Evolutionary conservation across 2,329 filamentous ascomycete genomes (phyloP).

Genomic region (Penicillium sp.): DNA sequence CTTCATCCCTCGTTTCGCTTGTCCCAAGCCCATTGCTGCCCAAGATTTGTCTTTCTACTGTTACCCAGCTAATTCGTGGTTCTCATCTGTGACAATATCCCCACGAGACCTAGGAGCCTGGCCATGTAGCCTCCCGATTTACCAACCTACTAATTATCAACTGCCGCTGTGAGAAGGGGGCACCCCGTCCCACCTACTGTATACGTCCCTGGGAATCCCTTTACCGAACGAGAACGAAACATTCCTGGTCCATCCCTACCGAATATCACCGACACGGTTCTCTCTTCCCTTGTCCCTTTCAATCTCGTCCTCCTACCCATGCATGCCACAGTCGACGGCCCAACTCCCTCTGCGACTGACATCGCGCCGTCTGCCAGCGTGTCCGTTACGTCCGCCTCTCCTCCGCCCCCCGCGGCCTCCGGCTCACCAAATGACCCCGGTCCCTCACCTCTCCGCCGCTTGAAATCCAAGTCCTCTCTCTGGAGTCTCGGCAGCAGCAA

Average conservation of each 20-base stretch:
- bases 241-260: conserved; percentile 33
- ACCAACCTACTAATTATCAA: conserved; percentile 10
- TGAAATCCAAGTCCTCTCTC: conserved; percentile 44
- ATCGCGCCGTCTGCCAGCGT: conserved; percentile 33
- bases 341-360: conserved; percentile 36
- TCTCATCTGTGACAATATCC: background rate
- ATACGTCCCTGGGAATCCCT: conserved; percentile 16
- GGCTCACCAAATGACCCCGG: conserved; percentile 35
- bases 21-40: conserved; percentile 28
- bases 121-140: conserved; percentile 25
- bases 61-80: conserved; percentile 4
- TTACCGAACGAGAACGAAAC: conserved; percentile 28
- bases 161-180: conserved; percentile 18
- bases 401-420: conserved; percentile 33
- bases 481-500: conserved; percentile 41
- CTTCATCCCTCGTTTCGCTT: conserved; percentile 29
- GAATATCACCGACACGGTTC: conserved; percentile 14
- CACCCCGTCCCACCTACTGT: conserved; percentile 14
- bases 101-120: background rate
- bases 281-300: conserved; percentile 12
- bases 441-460: conserved; percentile 34
- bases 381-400: conserved; percentile 34
- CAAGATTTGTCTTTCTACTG: conserved; percentile 10
- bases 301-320: conserved; percentile 35
- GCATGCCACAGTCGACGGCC: conserved; percentile 42